Percentiles rank a stretch among this genome's conserved stretches.
phyloP scores from a whole-genome alignment of 768 basidiomycete species.

The Macrocybe gigantea region DNA sequence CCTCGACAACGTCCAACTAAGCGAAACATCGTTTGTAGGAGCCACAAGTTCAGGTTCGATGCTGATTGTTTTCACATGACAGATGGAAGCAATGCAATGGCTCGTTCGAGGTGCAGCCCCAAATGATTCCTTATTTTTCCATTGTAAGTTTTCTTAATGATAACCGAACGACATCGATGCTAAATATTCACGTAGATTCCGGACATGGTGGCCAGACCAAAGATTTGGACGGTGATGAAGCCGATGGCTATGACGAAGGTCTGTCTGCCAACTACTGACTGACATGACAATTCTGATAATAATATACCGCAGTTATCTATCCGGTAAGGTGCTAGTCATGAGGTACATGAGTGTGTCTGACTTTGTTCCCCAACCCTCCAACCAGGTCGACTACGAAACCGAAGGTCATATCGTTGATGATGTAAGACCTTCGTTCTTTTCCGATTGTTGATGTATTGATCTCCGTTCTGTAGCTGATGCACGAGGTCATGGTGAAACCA shows the following conservation, averaged over 20 bases:
- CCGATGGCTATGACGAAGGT: constrained; percentile 83
- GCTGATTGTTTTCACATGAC: background rate
- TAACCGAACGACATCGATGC: background rate
- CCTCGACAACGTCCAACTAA: constrained; percentile 66
- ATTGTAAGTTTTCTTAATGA: constrained; percentile 44
- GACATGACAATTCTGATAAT: background rate
- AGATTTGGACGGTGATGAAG: constrained; percentile 80
- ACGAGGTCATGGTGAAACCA: constrained; percentile 72
- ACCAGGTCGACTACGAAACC: constrained; percentile 42
- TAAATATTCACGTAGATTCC: constrained; percentile 48
- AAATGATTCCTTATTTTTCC: constrained; percentile 88
- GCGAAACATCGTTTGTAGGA: constrained; percentile 63
- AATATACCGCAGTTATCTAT: constrained; percentile 63
- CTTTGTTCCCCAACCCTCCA: background rate
- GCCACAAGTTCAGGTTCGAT: background rate
- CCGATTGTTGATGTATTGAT: background rate
- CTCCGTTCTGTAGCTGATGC: constrained; percentile 46
- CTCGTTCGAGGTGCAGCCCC: constrained; percentile 75
- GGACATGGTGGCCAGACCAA: constrained; percentile 92
- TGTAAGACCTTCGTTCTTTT: constrained; percentile 37
- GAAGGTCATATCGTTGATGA: constrained; percentile 86
- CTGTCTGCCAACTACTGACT: background rate
- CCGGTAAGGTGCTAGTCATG: constrained; percentile 41
- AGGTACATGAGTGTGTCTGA: background rate
- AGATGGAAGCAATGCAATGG: constrained; percentile 86